Evolutionary conservation across 1,284 basidiomycete genomes (phyloP), one percentile per base, ranked within the genome.

Genomic region (Moesziomyces parantarcticus): DNA sequence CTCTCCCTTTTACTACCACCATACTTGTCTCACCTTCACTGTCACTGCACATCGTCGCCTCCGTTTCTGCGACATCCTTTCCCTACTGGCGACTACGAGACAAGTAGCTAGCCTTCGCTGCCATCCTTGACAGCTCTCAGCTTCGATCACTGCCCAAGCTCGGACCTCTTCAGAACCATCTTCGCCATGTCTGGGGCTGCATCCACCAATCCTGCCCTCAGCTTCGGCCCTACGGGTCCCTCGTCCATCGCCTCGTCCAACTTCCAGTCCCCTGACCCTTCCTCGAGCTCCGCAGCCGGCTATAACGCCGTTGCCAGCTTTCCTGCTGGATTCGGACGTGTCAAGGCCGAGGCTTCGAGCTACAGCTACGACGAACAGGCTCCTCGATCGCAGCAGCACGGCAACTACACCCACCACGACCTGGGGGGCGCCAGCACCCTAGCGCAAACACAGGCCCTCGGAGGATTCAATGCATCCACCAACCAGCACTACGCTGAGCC

Each of bases 351-450:
- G 11, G 41, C 42, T 3, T 57, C 64, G 11, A 36, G 51, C 14
- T 74, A 69, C 52, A 39, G 18, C 42, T 69, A 74, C 58, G 65
- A 74, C 42, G 65, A 69, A 23, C 71, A 74, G 52, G 65, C 71
- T 2, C 71, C 71, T 36, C 71, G 71, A 13, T 74, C 65, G 18
- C 70, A 73, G 32, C 69, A 72, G 49, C 63, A 61, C 40, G 60
- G 58, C 56, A 72, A 67, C 51, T 73, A 73, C 21, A 64, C 58
- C n/a, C 69, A 72, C 22, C 63, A 73, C 43, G 70, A 73, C n/a
- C 60, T 64, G 21, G 52, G 60, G 40, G 41, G 59, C 10, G 42
- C 56, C 10, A 58, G 60, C 8, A 56, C 59, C 9, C 34, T 68
- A 22, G 60, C 70, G 7, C 70, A 67, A 50, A 64, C 64, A 2